Percentiles rank a stretch among this genome's conserved stretches.
Conservation (phyloP, 192 early-diverging fungal genomes). For the Coemansia asiatica region DNA sequence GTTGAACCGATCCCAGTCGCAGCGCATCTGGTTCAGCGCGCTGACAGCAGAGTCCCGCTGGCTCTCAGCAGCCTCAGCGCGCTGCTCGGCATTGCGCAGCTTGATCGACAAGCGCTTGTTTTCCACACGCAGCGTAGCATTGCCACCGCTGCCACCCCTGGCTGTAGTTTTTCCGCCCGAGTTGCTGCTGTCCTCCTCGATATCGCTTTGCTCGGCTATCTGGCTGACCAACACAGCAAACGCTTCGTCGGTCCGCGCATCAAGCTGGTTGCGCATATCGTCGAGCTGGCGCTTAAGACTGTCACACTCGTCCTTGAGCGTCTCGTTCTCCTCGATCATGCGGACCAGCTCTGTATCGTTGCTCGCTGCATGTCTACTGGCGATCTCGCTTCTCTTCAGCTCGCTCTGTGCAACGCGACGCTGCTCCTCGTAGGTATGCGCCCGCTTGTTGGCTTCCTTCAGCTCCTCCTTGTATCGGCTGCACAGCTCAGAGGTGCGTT, state of each 20-base stretch:
- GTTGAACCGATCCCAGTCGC: constrained; percentile 19
- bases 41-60: constrained; percentile 9
- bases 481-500: background rate
- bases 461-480: constrained; percentile 4
- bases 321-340: constrained; percentile 31
- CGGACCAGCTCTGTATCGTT: constrained; percentile 20
- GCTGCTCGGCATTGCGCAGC: constrained; percentile 20
- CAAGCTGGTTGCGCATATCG: constrained; percentile 17
- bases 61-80: constrained; percentile 11
- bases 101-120: constrained; percentile 29
- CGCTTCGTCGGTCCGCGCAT: constrained; percentile 17
- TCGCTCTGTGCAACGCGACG: constrained; percentile 30
- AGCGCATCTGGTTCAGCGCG: constrained; percentile 16
- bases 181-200: constrained; percentile 1
- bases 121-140: constrained; percentile 32
- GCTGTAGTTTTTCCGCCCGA: background rate
- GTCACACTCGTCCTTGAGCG: constrained; percentile 38
- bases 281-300: constrained; percentile 29
- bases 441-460: constrained; percentile 16
- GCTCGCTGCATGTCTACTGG: constrained; percentile 14
- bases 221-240: constrained; percentile 23
- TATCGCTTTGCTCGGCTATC: constrained; percentile 12
- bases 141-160: constrained; percentile 2
- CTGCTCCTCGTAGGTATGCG: constrained; percentile 37
- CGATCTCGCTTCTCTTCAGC: constrained; percentile 29